Conservation (phyloP, 73 alveolate species). For the Paramecium primaurelia region DNA sequence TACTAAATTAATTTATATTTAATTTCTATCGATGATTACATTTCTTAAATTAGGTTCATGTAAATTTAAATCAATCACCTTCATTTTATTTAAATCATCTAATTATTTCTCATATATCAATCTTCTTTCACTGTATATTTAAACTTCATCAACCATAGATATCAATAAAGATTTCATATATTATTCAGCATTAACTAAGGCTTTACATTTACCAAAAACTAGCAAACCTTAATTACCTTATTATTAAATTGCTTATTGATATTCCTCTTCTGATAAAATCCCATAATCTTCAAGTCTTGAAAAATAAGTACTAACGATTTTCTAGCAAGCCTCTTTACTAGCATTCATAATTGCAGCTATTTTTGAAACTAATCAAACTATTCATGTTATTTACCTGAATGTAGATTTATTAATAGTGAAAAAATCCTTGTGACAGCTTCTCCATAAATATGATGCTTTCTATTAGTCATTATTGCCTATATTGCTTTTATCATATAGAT, state of each 20-base stretch:
- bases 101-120: neutral
- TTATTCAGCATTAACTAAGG: neutral
- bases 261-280: neutral
- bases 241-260: neutral
- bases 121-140: neutral
- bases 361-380: neutral
- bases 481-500: constrained; percentile 27
- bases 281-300: constrained; percentile 24
- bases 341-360: neutral
- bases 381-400: neutral
- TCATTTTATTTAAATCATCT: neutral
- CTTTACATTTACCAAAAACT: neutral
- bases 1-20: constrained; percentile 60
- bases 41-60: constrained; percentile 10
- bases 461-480: constrained; percentile 12
- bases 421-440: constrained; percentile 7
- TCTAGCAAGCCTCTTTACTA: constrained; percentile 27
- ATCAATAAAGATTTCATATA: neutral
- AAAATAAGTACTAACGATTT: neutral
- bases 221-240: neutral
- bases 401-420: neutral
- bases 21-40: neutral
- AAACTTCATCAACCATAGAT: neutral
- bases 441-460: neutral
- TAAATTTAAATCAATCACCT: neutral